A percentile compares a stretch with the other conserved stretches of the same genome.
Conservation (phyloP, 1,139 yeast species). For the Candida neerlandica region DNA sequence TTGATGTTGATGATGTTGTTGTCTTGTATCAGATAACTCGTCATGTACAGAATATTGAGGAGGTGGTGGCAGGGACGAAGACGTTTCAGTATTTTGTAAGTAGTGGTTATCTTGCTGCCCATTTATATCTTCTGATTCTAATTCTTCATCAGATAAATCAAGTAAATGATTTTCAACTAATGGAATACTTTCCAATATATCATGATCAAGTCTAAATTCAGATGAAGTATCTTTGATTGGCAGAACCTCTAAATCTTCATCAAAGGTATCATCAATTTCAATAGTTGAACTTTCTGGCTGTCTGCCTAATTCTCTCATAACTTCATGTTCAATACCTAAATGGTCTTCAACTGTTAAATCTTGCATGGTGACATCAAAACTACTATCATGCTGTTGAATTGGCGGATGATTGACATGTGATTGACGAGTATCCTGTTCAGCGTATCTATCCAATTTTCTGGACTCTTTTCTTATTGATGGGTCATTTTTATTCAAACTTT, state of each 20-base stretch:
- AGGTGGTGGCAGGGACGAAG: constrained; percentile 2
- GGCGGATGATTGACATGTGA: constrained; percentile 6
- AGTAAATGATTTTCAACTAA: constrained; percentile 9
- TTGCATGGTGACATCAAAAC: constrained; percentile 45
- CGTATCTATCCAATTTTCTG: background rate
- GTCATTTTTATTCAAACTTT: constrained; percentile 39
- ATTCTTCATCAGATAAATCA: constrained; percentile 11
- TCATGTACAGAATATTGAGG: constrained; percentile 3
- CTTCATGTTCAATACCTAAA: constrained; percentile 38
- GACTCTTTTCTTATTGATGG: constrained; percentile 9
- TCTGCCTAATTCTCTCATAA: constrained; percentile 15
- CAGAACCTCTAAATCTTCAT: constrained; percentile 9
- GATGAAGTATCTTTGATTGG: constrained; percentile 7
- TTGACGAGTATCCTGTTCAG: background rate
- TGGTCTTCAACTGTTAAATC: constrained; percentile 47
- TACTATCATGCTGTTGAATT: constrained; percentile 28
- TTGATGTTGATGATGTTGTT: background rate
- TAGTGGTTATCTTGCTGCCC: background rate
- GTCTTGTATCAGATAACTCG: background rate
- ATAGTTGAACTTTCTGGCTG: constrained; percentile 3
- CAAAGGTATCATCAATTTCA: constrained; percentile 12
- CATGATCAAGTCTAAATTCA: constrained; percentile 11
- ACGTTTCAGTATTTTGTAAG: background rate
- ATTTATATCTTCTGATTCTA: background rate
- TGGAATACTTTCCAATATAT: constrained; percentile 9